Conservation (phyloP, 176 grass and related monocot genomes). For the Tuctoria greenei region DNA sequence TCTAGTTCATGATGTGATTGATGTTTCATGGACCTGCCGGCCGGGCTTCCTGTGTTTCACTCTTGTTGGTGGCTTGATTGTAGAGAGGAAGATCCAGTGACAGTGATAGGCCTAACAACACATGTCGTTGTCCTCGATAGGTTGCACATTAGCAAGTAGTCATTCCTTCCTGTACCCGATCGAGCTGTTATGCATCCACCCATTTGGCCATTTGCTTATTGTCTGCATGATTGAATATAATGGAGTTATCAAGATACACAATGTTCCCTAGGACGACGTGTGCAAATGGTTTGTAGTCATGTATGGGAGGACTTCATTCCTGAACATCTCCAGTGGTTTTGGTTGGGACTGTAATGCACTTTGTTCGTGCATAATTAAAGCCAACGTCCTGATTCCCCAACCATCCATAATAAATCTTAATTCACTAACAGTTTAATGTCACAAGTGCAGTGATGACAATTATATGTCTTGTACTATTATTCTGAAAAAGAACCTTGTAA, state of each 20-base stretch:
- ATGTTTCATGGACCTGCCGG: slow-evolving; percentile 14
- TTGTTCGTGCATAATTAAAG: slow-evolving; percentile 4
- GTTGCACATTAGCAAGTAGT: slow-evolving; percentile 13
- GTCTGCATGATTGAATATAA: not conserved
- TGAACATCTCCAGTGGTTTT: slow-evolving; percentile 9
- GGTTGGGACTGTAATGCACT: not conserved
- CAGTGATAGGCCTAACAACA: slow-evolving; percentile 17
- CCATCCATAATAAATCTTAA: too few species aligned
- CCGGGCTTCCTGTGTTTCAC: slow-evolving; percentile 28
- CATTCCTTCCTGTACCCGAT: slow-evolving; percentile 11
- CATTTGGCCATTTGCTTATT: slow-evolving; percentile 12
- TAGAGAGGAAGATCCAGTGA: slow-evolving; percentile 34
- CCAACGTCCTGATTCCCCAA: too few species aligned
- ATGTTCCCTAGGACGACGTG: too few species aligned
- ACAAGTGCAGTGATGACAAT: too few species aligned
- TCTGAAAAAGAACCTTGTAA: too few species aligned
- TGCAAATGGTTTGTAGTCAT: not conserved
- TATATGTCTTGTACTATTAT: too few species aligned
- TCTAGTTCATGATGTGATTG: slow-evolving; percentile 42
- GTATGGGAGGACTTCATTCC: not conserved
- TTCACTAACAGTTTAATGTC: too few species aligned
- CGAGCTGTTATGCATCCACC: not conserved
- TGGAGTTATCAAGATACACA: not conserved
- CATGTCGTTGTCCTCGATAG: slow-evolving; percentile 10
- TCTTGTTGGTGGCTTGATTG: slow-evolving; percentile 50